phyloP scores from a whole-genome alignment of 2,329 filamentous ascomycete genomes.

The Fusarium staphyleae region DNA sequence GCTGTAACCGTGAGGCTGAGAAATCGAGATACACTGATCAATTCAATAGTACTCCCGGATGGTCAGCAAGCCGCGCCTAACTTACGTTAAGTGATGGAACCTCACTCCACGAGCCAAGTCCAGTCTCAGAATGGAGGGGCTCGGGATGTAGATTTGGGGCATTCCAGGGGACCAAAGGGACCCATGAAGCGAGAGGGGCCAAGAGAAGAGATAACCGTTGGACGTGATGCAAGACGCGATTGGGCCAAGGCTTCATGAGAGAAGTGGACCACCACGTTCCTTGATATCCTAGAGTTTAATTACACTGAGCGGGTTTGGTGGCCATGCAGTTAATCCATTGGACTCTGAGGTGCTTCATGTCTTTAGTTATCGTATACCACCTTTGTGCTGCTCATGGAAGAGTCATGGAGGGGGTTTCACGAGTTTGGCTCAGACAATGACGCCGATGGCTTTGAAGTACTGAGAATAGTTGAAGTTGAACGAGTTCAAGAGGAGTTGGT shows the following conservation, averaged over 20 bases:
- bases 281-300: conserved; percentile 42
- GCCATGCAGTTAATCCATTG: conserved; percentile 32
- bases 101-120: conserved; percentile 4
- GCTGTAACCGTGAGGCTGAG: conserved; percentile 31
- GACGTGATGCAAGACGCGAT: conserved; percentile 32
- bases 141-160: conserved; percentile 24
- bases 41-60: not conserved
- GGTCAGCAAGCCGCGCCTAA: conserved; percentile 3
- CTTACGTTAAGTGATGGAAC: not conserved
- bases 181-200: conserved; percentile 7
- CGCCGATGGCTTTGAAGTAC: conserved; percentile 11
- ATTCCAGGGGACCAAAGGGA: conserved; percentile 9
- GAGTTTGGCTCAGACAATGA: not conserved
- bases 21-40: conserved; percentile 14
- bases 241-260: conserved; percentile 31
- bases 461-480: not conserved
- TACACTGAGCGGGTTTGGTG: conserved; percentile 32
- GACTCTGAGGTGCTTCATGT: conserved; percentile 11
- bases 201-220: conserved; percentile 26
- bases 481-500: not conserved
- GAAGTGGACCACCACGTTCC: conserved; percentile 36
- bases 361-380: conserved; percentile 6
- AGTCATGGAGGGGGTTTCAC: not conserved
- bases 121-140: not conserved
- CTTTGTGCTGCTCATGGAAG: not conserved